Evolutionary conservation across 208 protist species (phyloP).

Genomic region (Lotmaria passim): DNA sequence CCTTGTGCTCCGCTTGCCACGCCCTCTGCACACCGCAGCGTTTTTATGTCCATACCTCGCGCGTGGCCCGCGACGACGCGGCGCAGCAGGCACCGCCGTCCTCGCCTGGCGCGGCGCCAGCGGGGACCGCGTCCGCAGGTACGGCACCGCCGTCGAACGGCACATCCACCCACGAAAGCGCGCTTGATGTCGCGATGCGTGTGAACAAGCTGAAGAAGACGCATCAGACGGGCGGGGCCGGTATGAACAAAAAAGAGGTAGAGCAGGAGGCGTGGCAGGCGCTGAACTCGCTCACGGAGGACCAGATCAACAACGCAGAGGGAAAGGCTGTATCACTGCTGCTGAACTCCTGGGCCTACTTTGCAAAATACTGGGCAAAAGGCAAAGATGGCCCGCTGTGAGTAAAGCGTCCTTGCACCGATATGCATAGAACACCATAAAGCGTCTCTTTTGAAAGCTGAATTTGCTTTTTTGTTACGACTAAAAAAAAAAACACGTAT

Average conservation of each 20-base stretch:
- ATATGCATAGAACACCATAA: not conserved
- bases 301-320: constrained; percentile 85
- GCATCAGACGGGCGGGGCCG: constrained; percentile 72
- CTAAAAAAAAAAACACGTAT: no score
- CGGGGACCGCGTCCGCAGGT: constrained; percentile 8
- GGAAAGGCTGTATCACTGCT: constrained; percentile 88
- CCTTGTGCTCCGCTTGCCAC: not conserved
- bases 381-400: constrained; percentile 81
- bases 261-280: constrained; percentile 79
- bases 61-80: not conserved
- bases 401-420: not conserved
- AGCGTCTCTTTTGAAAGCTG: no score
- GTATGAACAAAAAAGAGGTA: constrained; percentile 63
- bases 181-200: constrained; percentile 86
- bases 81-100: constrained; percentile 15
- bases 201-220: constrained; percentile 87
- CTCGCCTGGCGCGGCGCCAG: constrained; percentile 1
- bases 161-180: constrained; percentile 39
- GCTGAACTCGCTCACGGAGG: constrained; percentile 82
- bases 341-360: constrained; percentile 93
- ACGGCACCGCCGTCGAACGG: constrained; percentile 1
- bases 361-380: constrained; percentile 90
- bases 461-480: no score
- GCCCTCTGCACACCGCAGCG: constrained; percentile 9
- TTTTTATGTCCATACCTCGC: constrained; percentile 1